phyloP scores from a whole-genome alignment of 2,329 filamentous ascomycete species.

The Trichoderma sp. region DNA sequence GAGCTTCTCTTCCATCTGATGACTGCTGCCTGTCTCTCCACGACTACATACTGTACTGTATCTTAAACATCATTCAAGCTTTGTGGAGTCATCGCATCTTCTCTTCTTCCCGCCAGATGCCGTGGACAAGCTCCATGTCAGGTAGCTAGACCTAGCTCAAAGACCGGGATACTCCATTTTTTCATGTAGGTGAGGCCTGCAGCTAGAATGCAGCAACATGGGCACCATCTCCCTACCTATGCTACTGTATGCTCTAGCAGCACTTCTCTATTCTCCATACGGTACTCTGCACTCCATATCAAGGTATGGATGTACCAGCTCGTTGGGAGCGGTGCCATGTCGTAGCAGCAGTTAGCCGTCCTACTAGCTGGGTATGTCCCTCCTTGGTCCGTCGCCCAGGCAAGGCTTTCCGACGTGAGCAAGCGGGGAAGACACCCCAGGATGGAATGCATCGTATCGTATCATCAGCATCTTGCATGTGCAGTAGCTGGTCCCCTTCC shows the following conservation, averaged over 20 bases:
- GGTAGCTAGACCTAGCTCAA: not conserved
- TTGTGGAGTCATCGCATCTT: not conserved
- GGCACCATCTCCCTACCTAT: not conserved
- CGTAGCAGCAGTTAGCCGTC: not conserved
- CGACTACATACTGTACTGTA: not conserved
- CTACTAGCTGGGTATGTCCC: not conserved
- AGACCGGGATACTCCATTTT: slow-evolving; percentile 14
- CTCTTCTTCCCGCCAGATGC: not conserved
- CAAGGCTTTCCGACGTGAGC: slow-evolving; percentile 1
- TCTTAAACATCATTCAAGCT: not conserved
- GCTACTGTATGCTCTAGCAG: not conserved
- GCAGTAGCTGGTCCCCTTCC: slow-evolving; percentile 3
- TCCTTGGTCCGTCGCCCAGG: not conserved
- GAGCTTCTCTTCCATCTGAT: not conserved
- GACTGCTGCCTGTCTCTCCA: not conserved
- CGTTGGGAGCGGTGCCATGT: not conserved
- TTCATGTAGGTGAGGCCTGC: slow-evolving; percentile 14
- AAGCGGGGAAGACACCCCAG: not conserved
- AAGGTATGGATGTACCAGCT: not conserved
- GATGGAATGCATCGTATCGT: slow-evolving; percentile 16
- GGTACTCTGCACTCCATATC: not conserved
- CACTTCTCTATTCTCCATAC: not conserved
- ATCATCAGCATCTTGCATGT: slow-evolving; percentile 13
- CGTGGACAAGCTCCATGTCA: not conserved
- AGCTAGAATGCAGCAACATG: slow-evolving; percentile 16